Evolutionary conservation across 2,329 filamentous ascomycete species (phyloP).

Genomic region (Exophiala sp.): DNA sequence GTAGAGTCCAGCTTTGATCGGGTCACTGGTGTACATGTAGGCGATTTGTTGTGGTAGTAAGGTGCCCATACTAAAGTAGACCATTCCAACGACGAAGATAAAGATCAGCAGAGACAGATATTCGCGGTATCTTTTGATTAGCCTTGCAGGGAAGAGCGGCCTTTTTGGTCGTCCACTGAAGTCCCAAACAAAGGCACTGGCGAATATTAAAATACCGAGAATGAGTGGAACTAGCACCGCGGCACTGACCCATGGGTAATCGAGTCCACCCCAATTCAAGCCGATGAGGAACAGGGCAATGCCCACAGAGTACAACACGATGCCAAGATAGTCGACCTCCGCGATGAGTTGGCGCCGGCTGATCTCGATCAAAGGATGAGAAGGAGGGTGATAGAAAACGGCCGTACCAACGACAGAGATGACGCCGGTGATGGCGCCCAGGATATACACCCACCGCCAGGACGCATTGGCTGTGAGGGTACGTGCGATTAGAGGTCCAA

Average conservation of each 20-base stretch:
- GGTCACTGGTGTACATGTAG: slow-evolving; percentile 17
- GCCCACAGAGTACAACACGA: slow-evolving; percentile 41
- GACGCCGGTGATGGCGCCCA: slow-evolving; percentile 15
- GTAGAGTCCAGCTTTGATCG: slow-evolving; percentile 35
- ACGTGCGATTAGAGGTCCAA: too few species aligned
- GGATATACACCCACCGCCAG: slow-evolving; percentile 16
- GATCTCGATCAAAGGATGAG: background rate
- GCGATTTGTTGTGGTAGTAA: background rate
- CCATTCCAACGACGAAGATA: background rate
- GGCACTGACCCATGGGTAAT: slow-evolving; percentile 41
- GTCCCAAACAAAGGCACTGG: slow-evolving; percentile 39
- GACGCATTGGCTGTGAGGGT: background rate
- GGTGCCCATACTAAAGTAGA: background rate
- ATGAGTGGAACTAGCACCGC: slow-evolving; percentile 36
- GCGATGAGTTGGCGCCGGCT: slow-evolving; percentile 25
- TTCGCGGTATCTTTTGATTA: background rate
- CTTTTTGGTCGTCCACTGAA: slow-evolving; percentile 35
- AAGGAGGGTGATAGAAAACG: background rate
- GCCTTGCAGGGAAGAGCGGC: slow-evolving; percentile 30
- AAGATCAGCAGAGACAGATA: background rate
- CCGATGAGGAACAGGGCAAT: slow-evolving; percentile 43
- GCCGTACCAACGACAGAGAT: slow-evolving; percentile 11
- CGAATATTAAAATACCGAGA: slow-evolving; percentile 35
- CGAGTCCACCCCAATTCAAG: slow-evolving; percentile 39
- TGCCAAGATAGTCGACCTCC: slow-evolving; percentile 46